These are phyloP conservation scores for Jaminaea rosea DNA, from an alignment of 1,284 basidiomycete genomes.

Conservation along the genomic window DNA sequence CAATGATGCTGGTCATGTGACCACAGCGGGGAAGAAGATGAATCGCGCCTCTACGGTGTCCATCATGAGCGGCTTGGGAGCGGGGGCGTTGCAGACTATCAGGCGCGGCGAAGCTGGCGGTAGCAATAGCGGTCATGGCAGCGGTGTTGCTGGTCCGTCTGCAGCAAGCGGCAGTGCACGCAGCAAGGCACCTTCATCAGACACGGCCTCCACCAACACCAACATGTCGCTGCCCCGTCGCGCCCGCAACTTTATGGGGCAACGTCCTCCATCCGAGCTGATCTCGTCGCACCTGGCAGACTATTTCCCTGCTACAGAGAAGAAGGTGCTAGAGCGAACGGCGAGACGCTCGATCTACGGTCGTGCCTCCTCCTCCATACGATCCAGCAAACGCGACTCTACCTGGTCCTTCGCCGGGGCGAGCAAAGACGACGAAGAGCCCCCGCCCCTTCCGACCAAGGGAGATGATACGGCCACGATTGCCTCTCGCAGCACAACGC, in stretches of 20 bases:
- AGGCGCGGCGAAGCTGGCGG: no score
- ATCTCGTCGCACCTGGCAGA: conserved; percentile 93
- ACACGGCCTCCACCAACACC: background rate
- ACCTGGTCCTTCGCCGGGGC: conserved; percentile 27
- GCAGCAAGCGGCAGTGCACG: background rate
- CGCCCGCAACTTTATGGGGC: conserved; percentile 94
- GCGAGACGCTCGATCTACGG: conserved; percentile 38
- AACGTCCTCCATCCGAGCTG: conserved; percentile 89
- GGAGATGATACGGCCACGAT: conserved; percentile 2
- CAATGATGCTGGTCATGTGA: conserved; percentile 24
- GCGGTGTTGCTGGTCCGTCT: background rate
- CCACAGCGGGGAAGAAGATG: conserved; percentile 56
- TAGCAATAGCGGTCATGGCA: background rate
- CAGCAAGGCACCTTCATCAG: background rate
- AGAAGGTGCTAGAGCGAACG: conserved; percentile 51
- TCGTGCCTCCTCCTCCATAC: conserved; percentile 26
- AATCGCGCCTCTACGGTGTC: conserved; percentile 90
- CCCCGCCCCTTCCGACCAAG: conserved; percentile 28
- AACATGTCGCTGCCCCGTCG: conserved; percentile 50
- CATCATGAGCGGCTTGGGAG: conserved; percentile 75
- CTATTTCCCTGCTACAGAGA: conserved; percentile 89
- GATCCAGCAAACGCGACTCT: conserved; percentile 32
- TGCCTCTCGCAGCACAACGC: background rate
- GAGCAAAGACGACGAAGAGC: background rate
- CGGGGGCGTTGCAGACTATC: conserved; percentile 1